Percentiles rank a stretch among this genome's conserved stretches.
These are phyloP conservation scores for Aspergillus funiculosus DNA, from an alignment of 495 filamentous ascomycete species.

Conservation along the genomic window DNA sequence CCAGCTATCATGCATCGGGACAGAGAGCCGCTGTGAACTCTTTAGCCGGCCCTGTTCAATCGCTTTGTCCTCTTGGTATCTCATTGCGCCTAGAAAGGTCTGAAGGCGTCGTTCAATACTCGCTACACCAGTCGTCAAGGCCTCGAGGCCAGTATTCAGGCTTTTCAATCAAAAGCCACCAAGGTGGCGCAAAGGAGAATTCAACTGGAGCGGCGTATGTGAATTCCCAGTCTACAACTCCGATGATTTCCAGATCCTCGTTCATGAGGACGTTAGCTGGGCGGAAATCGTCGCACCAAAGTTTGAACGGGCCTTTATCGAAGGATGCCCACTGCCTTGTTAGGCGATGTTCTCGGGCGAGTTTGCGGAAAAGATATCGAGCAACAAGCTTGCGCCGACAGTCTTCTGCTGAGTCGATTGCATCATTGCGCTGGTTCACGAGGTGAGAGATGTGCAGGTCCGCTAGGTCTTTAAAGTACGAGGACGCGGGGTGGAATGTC, in stretches of 20 bases:
- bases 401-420: constrained; percentile 36
- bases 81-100: constrained; percentile 18
- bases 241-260: constrained; percentile 9
- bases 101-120: constrained; percentile 17
- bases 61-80: constrained; percentile 10
- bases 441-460: constrained; percentile 40
- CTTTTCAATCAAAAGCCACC: constrained; percentile 38
- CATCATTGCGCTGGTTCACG: constrained; percentile 37
- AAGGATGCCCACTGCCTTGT: constrained; percentile 16
- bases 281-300: constrained; percentile 26
- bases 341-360: constrained; percentile 25
- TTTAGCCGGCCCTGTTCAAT: constrained; percentile 12
- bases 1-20: constrained; percentile 20
- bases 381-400: constrained; percentile 40
- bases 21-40: constrained; percentile 15
- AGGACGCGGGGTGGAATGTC: constrained; percentile 31
- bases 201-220: constrained; percentile 19
- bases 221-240: constrained; percentile 18
- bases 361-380: constrained; percentile 32
- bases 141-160: constrained; percentile 29
- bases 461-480: constrained; percentile 33
- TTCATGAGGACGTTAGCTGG: constrained; percentile 24
- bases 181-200: constrained; percentile 31
- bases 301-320: constrained; percentile 13
- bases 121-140: constrained; percentile 20